Conservation (phyloP, 306 rosid genomes). For the Benincasa hispida region DNA sequence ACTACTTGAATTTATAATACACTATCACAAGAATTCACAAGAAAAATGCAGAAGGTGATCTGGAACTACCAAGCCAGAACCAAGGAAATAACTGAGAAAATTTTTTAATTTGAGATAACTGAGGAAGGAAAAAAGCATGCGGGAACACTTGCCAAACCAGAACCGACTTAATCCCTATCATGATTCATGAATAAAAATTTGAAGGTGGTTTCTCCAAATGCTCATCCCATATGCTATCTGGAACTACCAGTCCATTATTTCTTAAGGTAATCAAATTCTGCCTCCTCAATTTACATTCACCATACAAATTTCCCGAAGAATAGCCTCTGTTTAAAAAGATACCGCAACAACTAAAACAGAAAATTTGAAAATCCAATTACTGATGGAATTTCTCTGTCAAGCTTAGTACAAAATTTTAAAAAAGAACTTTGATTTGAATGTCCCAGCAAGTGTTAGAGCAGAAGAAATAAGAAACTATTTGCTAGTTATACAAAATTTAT, state of each 20-base stretch:
- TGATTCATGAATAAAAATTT: too few species aligned
- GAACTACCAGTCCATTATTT: not conserved
- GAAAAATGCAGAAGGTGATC: not conserved
- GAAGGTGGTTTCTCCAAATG: too few species aligned
- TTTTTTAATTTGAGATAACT: too few species aligned
- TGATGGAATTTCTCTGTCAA: not conserved
- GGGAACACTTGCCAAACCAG: too few species aligned
- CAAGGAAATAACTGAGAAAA: too few species aligned
- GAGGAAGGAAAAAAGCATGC: too few species aligned
- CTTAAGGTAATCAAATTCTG: not conserved
- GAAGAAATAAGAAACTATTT: not conserved
- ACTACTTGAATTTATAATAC: not conserved
- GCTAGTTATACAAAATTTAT: not conserved
- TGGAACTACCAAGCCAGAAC: not conserved
- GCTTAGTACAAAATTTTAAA: not conserved
- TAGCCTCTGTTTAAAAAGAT: not conserved
- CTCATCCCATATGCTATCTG: not conserved
- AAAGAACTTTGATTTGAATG: not conserved
- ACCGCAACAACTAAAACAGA: not conserved
- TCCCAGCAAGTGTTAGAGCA: not conserved
- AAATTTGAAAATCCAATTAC: not conserved
- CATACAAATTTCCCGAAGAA: not conserved
- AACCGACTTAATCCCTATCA: too few species aligned
- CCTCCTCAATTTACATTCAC: not conserved
- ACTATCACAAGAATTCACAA: not conserved